phyloP scores from a whole-genome alignment of 495 filamentous ascomycete genomes.

The Aspergillus saccharolyticus region DNA sequence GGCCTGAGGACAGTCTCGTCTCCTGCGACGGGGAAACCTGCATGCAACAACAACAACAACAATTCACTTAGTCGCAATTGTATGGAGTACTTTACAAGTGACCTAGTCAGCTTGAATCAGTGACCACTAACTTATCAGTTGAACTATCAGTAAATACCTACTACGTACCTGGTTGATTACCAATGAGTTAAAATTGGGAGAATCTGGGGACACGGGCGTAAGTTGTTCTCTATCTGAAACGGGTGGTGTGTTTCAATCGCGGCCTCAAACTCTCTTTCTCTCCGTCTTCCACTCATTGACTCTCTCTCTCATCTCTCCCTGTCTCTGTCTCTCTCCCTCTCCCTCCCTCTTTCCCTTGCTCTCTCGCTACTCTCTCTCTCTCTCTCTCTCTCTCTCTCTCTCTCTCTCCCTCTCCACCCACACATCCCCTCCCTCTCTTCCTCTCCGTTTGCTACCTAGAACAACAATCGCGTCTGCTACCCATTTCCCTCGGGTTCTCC shows the following conservation, averaged over 20 bases:
- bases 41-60: no score
- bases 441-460: neutral
- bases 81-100: no score
- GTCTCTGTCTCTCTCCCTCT: neutral
- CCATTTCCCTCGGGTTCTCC: conserved; percentile 1
- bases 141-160: no score
- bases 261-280: conserved; percentile 13
- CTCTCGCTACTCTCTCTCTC: conserved; percentile 1
- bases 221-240: conserved; percentile 23
- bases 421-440: neutral
- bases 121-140: no score
- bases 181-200: conserved; percentile 9
- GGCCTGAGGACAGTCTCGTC: neutral
- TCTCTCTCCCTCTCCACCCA: conserved; percentile 1
- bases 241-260: conserved; percentile 20
- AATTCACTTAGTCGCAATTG: no score
- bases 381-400: conserved; percentile 1
- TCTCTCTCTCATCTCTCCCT: neutral
- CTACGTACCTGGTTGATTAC: no score
- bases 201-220: conserved; percentile 7
- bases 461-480: neutral
- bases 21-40: neutral
- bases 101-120: no score
- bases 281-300: conserved; percentile 6
- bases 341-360: neutral